These are phyloP conservation scores for Magnolia sinica DNA, from an alignment of 164 flowering plant genomes.

Conservation along the genomic window DNA sequence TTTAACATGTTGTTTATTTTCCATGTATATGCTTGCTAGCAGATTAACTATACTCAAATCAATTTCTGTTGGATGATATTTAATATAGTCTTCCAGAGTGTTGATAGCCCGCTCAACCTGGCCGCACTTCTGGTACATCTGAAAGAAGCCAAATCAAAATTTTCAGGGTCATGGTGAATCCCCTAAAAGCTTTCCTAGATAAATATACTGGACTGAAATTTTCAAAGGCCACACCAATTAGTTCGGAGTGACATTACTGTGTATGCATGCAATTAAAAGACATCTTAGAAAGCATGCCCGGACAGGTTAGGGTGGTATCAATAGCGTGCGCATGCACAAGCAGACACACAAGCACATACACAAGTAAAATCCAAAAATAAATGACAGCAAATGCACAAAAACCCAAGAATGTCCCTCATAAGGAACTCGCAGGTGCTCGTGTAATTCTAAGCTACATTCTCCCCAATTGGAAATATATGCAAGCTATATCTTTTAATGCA, in stretches of 20 bases:
- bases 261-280: neutral
- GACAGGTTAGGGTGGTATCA: neutral
- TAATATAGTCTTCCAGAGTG: slow-evolving; percentile 59
- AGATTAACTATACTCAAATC: slow-evolving; percentile 52
- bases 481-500: too few relatives aligned
- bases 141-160: slow-evolving; percentile 9
- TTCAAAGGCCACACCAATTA: neutral
- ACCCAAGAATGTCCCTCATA: too few relatives aligned
- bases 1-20: slow-evolving; percentile 36
- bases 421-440: too few relatives aligned
- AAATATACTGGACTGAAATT: neutral
- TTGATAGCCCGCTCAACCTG: slow-evolving; percentile 47
- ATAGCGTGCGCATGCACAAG: too few relatives aligned
- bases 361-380: too few relatives aligned
- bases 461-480: too few relatives aligned
- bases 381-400: too few relatives aligned
- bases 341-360: too few relatives aligned
- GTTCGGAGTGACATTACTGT: too few relatives aligned
- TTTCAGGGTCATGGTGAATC: neutral
- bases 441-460: too few relatives aligned
- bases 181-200: neutral
- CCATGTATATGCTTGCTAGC: slow-evolving; percentile 53
- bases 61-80: slow-evolving; percentile 33
- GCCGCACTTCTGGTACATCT: slow-evolving; percentile 60
- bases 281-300: neutral